Conservation (phyloP, 1,139 yeast species). For the Lodderomyces beijingensis region DNA sequence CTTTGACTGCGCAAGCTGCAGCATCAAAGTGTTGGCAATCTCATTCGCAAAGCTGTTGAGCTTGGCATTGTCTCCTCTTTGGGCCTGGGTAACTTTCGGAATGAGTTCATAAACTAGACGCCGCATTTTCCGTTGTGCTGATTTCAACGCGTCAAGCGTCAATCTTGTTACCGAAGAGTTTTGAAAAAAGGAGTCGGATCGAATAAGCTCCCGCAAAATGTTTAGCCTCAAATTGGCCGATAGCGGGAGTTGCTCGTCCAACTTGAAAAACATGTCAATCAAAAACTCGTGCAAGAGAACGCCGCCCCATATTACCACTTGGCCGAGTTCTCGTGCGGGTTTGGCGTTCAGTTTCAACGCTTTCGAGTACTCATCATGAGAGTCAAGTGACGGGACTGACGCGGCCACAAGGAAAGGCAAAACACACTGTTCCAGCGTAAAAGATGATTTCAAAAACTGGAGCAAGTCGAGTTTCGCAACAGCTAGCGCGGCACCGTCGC, state of each 20-base stretch:
- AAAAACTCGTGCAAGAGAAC: constrained; percentile 44
- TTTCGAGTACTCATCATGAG: background rate
- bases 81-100: constrained; percentile 42
- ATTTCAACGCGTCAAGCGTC: constrained; percentile 26
- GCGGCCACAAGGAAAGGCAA: constrained; percentile 60
- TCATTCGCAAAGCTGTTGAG: constrained; percentile 28
- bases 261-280: constrained; percentile 46
- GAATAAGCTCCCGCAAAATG: constrained; percentile 48
- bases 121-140: constrained; percentile 44
- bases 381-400: constrained; percentile 49
- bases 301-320: too few relatives aligned
- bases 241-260: constrained; percentile 44
- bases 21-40: constrained; percentile 50
- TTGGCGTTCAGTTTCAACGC: background rate
- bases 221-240: constrained; percentile 53
- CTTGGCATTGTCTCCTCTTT: constrained; percentile 15
- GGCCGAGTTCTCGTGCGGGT: too few relatives aligned
- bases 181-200: constrained; percentile 43
- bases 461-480: constrained; percentile 38
- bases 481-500: constrained; percentile 42
- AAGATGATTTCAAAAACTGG: constrained; percentile 35
- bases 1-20: too few relatives aligned
- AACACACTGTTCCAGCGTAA: constrained; percentile 30
- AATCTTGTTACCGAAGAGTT: background rate
- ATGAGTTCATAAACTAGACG: constrained; percentile 58